Evolutionary conservation across 257 asterid genomes (phyloP), one percentile per base, ranked within the genome.

Genomic region (Catharanthus roseus): DNA sequence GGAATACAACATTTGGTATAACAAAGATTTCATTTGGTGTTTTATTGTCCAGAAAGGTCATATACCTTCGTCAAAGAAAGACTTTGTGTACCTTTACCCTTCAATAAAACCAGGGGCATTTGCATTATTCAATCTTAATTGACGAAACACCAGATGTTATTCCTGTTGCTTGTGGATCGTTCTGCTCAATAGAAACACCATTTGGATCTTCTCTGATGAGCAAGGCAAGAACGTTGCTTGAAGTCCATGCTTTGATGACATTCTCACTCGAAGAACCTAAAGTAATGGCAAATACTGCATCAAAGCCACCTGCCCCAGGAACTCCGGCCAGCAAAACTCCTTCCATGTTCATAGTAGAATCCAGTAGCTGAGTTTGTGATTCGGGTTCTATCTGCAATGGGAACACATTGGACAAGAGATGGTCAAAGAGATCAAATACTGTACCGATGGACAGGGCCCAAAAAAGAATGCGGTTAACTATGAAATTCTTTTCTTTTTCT

Each of bases 221-320:
- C 85, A 95, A 85, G 31, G 97, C 91, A 2, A 95, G 95, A 64
- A 95, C 95, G 42, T 86, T 86, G 68, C 66, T 83, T 3, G 86
- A 89, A 82, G 90, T 91, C 99, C 99, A 95, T 45, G 84, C 80
- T 67, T 75, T 82, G 69, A 80, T 69, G 56, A 95, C 88, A 6
- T 84, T 85, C 72, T 75, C 61, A 81, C 85, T 81, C 34, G 96
- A 82, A 64, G 71, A 81, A 26, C 93, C 96, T 78, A 95, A 80
- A 33, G 96, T 82, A 72, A 95, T 79, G 11, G 97, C 93, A 87
- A 91, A 91, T 50, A 91, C 93, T 0, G 97, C 99, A 67, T 89
- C 99, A 63, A 91, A 95, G 15, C 99, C 99, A 71, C 99, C 99
- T 15, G 96, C 99, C 58, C 97, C 99, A 23, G 97, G 99, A 81